Conservation (phyloP, 1,139 yeast genomes). For the Sugiyamaella xylanicola region DNA sequence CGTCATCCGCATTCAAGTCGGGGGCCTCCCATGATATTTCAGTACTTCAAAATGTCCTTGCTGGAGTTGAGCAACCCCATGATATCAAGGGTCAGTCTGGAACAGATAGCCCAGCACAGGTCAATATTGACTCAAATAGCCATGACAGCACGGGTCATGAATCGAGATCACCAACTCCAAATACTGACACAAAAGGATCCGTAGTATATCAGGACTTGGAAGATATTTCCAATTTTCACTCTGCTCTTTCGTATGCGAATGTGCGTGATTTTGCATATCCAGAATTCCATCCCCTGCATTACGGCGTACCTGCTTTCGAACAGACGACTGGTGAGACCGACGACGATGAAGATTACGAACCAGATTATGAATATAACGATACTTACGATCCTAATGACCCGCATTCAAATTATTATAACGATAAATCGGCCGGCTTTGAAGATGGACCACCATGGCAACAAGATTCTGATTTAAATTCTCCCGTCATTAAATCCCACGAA, state of each 20-base stretch:
- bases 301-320: constrained; percentile 48
- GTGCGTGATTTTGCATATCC: constrained; percentile 82
- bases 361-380: constrained; percentile 30
- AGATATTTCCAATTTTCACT: constrained; percentile 18
- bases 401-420: constrained; percentile 23
- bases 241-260: constrained; percentile 43
- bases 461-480: constrained; percentile 38
- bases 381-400: constrained; percentile 17
- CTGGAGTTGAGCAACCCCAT: constrained; percentile 13
- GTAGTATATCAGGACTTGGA: constrained; percentile 16
- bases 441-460: constrained; percentile 44
- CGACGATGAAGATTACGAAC: constrained; percentile 29
- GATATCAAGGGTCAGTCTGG: neutral
- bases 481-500: constrained; percentile 33
- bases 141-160: neutral
- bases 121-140: neutral
- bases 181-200: neutral
- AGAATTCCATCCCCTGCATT: constrained; percentile 63
- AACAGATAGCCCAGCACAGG: neutral
- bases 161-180: neutral
- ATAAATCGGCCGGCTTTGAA: constrained; percentile 26
- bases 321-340: constrained; percentile 27
- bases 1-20: constrained; percentile 12
- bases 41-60: constrained; percentile 8
- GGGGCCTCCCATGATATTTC: constrained; percentile 18